Evolutionary conservation across 2,329 filamentous ascomycete genomes (phyloP), one percentile per base, ranked within the genome.

Genomic region (Xylariaceae sp.): DNA sequence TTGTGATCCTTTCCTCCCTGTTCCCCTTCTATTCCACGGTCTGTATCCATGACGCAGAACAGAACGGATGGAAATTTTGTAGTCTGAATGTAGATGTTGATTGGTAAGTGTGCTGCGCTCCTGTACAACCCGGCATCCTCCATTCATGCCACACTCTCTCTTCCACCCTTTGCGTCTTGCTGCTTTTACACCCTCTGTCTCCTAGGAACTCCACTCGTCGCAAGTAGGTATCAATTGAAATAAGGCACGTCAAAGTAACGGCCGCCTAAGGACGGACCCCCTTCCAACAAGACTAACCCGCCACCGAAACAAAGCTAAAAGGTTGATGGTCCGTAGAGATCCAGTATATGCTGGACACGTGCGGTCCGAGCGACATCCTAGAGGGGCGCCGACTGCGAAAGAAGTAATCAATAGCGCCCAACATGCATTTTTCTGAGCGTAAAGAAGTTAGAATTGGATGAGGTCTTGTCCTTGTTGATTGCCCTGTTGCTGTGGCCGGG

Each of bases 381-480:
- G 28, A 7, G 19, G 19, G 23, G 12, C 33, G n/a, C n/a, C 26
- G 21, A 21, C 36, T 2, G 36, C 9, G n/a, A 9, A 31, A 39
- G n/a, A 12, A 50, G 28, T 19, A 43, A 28, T 47, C 23, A 36
- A 29, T 29, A 34, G n/a, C 26, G 37, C 28, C 29, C 2, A 23
- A 23, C 29, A 36, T 23, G 9, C 8, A 28, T 16, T 45, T 46
- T 14, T 14, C 16, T 28, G 16, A 34, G 16, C 52, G 43, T 51
- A 51, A 54, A 53, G 45, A 44, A 41, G 65, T 58, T 81, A 88
- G 64, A 88, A 86, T 69, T 87, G 84, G 65, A 88, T 88, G 63
- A 88, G 74, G 68, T 88, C 84, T 71, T 83, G 79, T n/a, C 65
- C 67, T 60, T 79, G 80, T 39, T 75, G 80, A 40, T 74, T 73